Conservation (phyloP, 306 rosid species). For the Luffa aegyptiaca region DNA sequence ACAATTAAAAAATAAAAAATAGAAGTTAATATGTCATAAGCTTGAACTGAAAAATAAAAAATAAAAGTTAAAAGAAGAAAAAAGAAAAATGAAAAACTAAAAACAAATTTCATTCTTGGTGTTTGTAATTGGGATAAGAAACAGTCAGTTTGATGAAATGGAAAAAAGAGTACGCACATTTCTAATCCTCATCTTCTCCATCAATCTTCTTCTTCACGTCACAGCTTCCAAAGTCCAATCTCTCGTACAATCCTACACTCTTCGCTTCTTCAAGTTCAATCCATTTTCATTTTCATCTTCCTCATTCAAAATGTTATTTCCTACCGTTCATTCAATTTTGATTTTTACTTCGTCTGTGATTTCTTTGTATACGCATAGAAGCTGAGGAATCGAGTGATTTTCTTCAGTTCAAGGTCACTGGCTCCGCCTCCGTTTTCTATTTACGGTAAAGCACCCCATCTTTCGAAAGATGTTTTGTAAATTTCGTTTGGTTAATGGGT, state of each 20-base stretch:
- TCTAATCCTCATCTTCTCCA: constrained; percentile 1
- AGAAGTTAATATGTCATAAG: too few relatives aligned
- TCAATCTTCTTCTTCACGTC: neutral
- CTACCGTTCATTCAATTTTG: neutral
- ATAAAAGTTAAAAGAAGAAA: too few relatives aligned
- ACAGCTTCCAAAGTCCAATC: neutral
- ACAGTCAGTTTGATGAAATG: neutral
- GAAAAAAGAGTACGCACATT: neutral
- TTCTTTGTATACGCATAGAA: neutral
- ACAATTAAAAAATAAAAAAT: neutral
- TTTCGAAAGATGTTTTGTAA: neutral
- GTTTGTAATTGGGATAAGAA: neutral
- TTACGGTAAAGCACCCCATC: neutral
- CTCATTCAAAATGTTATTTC: neutral
- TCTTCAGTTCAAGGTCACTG: neutral
- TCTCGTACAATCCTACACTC: neutral
- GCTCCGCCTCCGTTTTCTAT: neutral
- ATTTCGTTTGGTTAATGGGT: neutral
- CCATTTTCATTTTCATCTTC: neutral
- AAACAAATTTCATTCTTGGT: neutral
- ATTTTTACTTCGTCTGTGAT: neutral
- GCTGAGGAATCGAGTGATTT: neutral
- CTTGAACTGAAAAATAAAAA: neutral
- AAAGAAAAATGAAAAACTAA: too few relatives aligned
- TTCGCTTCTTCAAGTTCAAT: neutral